Percentiles rank a stretch among this genome's conserved stretches.
phyloP scores from a whole-genome alignment of 2,329 filamentous ascomycete species.

The Alternaria conjuncta region DNA sequence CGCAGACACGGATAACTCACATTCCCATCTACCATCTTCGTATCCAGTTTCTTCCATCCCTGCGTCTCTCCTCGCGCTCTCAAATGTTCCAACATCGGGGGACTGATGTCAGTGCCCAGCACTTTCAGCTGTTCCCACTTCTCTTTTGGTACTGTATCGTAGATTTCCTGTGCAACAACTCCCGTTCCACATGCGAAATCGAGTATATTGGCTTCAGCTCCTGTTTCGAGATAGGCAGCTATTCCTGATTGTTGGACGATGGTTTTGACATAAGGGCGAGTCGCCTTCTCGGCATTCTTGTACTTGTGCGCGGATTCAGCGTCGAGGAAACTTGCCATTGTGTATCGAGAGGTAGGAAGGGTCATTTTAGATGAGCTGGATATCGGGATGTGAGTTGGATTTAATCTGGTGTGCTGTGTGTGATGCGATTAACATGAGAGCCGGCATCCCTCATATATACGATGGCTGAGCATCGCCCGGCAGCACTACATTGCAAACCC shows the following conservation, averaged over 20 bases:
- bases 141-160: conserved; percentile 17
- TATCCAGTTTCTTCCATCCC: conserved; percentile 27
- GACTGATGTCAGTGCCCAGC: conserved; percentile 30
- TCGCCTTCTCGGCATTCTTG: conserved; percentile 25
- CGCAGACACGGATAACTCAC: background rate
- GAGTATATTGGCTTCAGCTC: conserved; percentile 17
- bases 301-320: conserved; percentile 25
- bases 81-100: conserved; percentile 28
- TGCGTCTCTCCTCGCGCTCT: conserved; percentile 15
- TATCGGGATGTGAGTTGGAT: no score
- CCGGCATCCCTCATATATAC: background rate
- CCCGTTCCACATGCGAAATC: conserved; percentile 39
- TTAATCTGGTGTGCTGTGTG: background rate
- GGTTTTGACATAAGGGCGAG: conserved; percentile 22
- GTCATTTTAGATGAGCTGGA: background rate
- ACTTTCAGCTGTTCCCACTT: conserved; percentile 24
- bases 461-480: background rate
- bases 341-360: background rate
- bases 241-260: conserved; percentile 18
- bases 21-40: conserved; percentile 23
- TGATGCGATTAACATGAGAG: background rate
- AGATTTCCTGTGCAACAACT: conserved; percentile 26
- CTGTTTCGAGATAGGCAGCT: background rate
- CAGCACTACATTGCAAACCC: background rate
- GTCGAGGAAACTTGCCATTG: background rate